These are phyloP conservation scores for Arthroderma uncinatum DNA, from an alignment of 2,329 filamentous ascomycete species.

Conservation along the genomic window DNA sequence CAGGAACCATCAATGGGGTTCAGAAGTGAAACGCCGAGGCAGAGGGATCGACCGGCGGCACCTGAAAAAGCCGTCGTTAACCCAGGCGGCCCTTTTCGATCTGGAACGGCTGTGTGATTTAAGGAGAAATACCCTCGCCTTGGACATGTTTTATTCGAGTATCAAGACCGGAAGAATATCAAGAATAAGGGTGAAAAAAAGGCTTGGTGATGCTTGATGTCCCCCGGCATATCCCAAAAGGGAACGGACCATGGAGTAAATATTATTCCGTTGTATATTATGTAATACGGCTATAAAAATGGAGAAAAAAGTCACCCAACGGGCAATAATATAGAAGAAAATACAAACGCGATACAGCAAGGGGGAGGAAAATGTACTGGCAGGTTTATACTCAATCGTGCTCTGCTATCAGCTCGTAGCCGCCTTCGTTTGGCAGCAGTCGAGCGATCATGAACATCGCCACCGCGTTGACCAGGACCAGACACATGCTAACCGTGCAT, in stretches of 20 bases:
- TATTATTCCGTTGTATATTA: not conserved
- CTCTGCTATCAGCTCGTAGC: conserved; percentile 65
- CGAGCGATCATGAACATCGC: conserved; percentile 57
- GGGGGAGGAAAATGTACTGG: not conserved
- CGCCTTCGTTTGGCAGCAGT: conserved; percentile 65
- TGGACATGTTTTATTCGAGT: not conserved
- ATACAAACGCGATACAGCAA: not conserved
- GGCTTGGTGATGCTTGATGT: not conserved
- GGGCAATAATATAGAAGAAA: not conserved
- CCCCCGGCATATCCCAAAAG: not conserved
- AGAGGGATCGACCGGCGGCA: not conserved
- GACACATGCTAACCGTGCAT: conserved; percentile 50
- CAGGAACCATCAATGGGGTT: not conserved
- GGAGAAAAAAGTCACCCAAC: not conserved
- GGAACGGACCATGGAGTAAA: not conserved
- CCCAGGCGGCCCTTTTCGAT: not conserved
- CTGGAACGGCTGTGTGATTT: too few species aligned
- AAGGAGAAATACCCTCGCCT: not conserved
- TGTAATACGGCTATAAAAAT: not conserved
- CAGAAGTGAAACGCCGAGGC: not conserved
- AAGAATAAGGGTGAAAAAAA: not conserved
- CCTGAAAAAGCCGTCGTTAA: not conserved
- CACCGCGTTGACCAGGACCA: conserved; percentile 42
- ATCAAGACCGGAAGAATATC: not conserved
- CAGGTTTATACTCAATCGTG: conserved; percentile 15